These are phyloP conservation scores for Comarum palustre DNA, from an alignment of 306 rosid genomes.

Conservation along the genomic window DNA sequence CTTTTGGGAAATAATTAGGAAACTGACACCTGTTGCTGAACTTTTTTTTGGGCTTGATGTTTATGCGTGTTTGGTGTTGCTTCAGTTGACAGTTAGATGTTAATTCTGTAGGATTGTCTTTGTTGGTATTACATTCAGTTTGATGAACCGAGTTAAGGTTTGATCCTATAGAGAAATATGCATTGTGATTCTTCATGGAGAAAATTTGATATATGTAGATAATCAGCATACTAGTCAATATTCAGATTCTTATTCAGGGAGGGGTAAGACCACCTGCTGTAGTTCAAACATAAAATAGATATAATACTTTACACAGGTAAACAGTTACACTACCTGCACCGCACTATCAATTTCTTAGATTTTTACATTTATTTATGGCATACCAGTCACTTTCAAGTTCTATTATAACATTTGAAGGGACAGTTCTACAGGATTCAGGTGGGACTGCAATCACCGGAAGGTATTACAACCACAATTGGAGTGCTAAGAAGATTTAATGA, in stretches of 20 bases:
- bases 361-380: conserved; percentile 21
- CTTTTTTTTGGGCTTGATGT: background rate
- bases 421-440: conserved; percentile 99
- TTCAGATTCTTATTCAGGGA: too few species aligned
- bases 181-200: background rate
- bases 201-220: background rate
- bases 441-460: conserved; percentile 90
- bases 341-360: background rate
- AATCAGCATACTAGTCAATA: background rate
- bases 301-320: background rate
- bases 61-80: background rate
- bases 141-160: background rate
- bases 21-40: background rate
- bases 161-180: background rate
- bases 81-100: background rate
- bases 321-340: background rate
- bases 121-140: background rate
- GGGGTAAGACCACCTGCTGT: background rate
- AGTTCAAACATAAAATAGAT: background rate
- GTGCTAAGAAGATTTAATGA: conserved; percentile 90
- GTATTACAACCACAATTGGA: conserved; percentile 59
- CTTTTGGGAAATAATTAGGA: conserved; percentile 23
- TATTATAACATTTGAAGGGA: conserved; percentile 62
- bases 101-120: background rate
- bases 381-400: conserved; percentile 28